Base-by-base conservation (phyloP, 768 basidiomycete genomes). In the Tricholoma saponaceum region DNA sequence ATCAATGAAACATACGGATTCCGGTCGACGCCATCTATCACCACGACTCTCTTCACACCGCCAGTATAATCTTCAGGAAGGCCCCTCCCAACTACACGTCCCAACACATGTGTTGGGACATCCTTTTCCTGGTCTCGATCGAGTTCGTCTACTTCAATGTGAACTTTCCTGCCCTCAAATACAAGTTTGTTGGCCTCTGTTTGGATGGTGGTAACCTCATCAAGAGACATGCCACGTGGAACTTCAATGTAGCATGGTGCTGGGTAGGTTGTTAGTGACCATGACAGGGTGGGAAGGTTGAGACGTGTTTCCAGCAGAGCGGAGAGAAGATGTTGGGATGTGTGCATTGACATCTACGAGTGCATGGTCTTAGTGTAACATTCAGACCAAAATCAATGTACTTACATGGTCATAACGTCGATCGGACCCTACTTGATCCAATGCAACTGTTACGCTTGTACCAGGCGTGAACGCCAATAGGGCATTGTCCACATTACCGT, bases 21-120 rank as follows among this genome's bases (percentile, higher is more conserved):
- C 41, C 86, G 80, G 69, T 95, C 93, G 4, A 93, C 76, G 12
- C 85, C 85, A 52, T 93, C 89, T 53, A 97, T 95, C 25, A 88
- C 78, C 30, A 95, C 83, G 9, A 89, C 84, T n/a, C 94, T 78
- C 65, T 81, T 89, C 60, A 89, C 82, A 13, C 85, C 87, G 4
- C 87, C 89, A 5, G 85, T 84, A 63, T 92, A 91, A 69, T 92
- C 86, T 2, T 77, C 72, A 4, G 90, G 89, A 13, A 91, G 79
- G 2, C 75, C 82, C 64, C 82, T 85, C 3, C 82, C 79, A 3
- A 82, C 76, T 26, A 79, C 71, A 20, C 84, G 78, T 14, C 82
- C 81, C 51, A 74, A 76, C 54, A 79, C 76, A 6, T 76, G 69
- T 44, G 69, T 73, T 23, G 70, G 64, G 4, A 70, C 72, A 35